Conservation (phyloP, 192 early-diverging fungal genomes). For the Backusella parvicylindrica region DNA sequence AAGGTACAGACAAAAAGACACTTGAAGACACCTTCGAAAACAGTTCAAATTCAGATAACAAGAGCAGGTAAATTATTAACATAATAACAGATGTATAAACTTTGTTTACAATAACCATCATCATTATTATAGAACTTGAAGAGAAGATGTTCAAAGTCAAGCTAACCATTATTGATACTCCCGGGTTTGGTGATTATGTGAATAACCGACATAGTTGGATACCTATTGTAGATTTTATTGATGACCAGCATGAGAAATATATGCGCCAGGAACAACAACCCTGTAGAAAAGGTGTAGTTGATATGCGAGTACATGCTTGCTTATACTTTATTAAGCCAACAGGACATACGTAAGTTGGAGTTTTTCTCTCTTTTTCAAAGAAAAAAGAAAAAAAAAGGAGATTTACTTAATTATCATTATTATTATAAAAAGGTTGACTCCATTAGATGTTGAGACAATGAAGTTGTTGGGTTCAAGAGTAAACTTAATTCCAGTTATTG, state of each 20-base stretch:
- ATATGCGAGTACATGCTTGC: slow-evolving; percentile 92
- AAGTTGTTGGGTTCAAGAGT: slow-evolving; percentile 86
- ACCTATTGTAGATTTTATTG: slow-evolving; percentile 92
- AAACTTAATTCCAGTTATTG: slow-evolving; percentile 91
- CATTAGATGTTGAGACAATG: slow-evolving; percentile 93
- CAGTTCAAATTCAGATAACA: slow-evolving; percentile 97
- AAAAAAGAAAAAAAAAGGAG: background rate
- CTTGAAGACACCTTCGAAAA: slow-evolving; percentile 90
- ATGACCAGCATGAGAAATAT: slow-evolving; percentile 90
- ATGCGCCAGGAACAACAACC: slow-evolving; percentile 91
- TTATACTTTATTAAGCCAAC: slow-evolving; percentile 98
- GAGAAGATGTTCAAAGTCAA: slow-evolving; percentile 94
- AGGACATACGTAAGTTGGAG: slow-evolving; percentile 70
- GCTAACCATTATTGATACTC: slow-evolving; percentile 94
- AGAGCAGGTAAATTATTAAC: slow-evolving; percentile 68
- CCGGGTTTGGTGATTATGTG: slow-evolving; percentile 98
- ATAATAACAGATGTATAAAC: background rate
- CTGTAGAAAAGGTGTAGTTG: slow-evolving; percentile 80
- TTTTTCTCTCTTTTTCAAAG: background rate
- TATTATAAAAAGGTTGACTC: slow-evolving; percentile 45
- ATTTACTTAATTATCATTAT: background rate
- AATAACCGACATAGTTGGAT: slow-evolving; percentile 97
- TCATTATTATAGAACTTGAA: slow-evolving; percentile 68
- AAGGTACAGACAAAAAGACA: slow-evolving; percentile 53
- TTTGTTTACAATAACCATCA: background rate